Evolutionary conservation across 192 early-diverging fungal species (phyloP), one percentile per base, ranked within the genome.

Genomic region (Rhizophagus clarus): DNA sequence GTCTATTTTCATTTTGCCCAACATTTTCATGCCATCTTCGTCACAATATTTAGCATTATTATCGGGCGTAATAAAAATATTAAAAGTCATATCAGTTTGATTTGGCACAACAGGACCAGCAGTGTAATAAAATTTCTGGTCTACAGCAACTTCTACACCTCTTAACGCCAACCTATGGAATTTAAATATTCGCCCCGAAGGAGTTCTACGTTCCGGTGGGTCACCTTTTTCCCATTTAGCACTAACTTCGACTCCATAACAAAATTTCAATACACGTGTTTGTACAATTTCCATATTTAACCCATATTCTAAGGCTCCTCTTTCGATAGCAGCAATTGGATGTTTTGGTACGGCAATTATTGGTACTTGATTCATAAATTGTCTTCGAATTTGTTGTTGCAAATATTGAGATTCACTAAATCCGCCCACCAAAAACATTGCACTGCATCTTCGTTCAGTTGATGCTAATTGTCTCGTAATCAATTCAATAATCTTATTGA

Each of bases 341-440:
- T 87, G 87, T 34, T 84, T 86, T 22, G 89, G 89, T 26, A 88
- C 88, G n/a, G 88, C 89, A 15, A 90, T 81, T 12, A 88, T 32
- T 11, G 83, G 83, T 0, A 88, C 85, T 10, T 85, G 79, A 24
- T 31, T 72, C 71, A 47, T 47, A 29, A 90, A 89, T 66, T 89
- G 84, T 49, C 84, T 67, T 66, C 85, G 80, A 9, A 88, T 85
- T 28, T 87, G 84, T 20, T 80, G 81, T 67, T 87, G 85, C 1
- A 90, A 66, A 56, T 90, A 90, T 42, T 82, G 80, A 22, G 87
- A 88, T 7, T 85, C 85, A 47, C 87, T 86, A 82, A 90, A 89
- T 0, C 88, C 89, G 74, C 89, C 89, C 2, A 90, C 88, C 62
- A 90, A 68, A 61, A 90, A 88, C 37, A 90, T 86, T 56, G 89